Percentiles rank a stretch among this genome's conserved stretches.
Evolutionary conservation across 345 rosid genomes (phyloP).

Genomic region (Cardiospermum halicacabum): DNA sequence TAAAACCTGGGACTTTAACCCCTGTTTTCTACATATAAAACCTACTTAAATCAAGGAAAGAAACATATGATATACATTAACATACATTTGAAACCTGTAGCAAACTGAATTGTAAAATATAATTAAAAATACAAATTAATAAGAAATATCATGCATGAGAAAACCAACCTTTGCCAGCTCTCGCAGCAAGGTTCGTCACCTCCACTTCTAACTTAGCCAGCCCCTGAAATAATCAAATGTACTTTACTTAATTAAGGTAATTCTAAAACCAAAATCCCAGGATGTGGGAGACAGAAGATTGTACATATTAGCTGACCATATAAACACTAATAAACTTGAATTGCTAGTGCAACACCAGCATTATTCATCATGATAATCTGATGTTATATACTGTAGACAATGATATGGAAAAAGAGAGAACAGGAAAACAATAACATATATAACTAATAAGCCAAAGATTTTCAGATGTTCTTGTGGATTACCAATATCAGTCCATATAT

Average conservation of each 20-base stretch:
- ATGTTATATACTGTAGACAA: not conserved
- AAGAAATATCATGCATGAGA: constrained; percentile 1
- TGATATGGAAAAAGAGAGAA: not conserved
- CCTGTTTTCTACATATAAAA: too few relatives aligned
- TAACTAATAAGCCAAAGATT: not conserved
- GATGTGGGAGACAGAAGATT: not conserved
- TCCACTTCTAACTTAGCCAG: constrained; percentile 89
- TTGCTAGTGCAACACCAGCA: not conserved
- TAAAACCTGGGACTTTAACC: too few relatives aligned
- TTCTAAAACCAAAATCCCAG: not conserved
- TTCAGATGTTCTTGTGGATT: not conserved
- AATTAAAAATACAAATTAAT: not conserved
- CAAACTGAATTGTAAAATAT: not conserved
- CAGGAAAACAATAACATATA: not conserved
- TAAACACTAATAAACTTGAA: not conserved
- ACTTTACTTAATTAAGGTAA: constrained; percentile 11
- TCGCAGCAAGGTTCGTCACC: constrained; percentile 96
- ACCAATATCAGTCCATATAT: not conserved
- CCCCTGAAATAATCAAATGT: constrained; percentile 42
- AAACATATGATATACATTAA: not conserved
- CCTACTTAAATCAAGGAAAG: not conserved
- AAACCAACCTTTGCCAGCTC: constrained; percentile 95
- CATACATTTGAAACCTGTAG: too few relatives aligned
- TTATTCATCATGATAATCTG: not conserved
- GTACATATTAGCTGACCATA: not conserved